Percentiles rank a stretch among this genome's conserved stretches.
These are phyloP conservation scores for Trichaptum fuscoviolaceum DNA, from an alignment of 768 basidiomycete genomes.

Conservation along the genomic window DNA sequence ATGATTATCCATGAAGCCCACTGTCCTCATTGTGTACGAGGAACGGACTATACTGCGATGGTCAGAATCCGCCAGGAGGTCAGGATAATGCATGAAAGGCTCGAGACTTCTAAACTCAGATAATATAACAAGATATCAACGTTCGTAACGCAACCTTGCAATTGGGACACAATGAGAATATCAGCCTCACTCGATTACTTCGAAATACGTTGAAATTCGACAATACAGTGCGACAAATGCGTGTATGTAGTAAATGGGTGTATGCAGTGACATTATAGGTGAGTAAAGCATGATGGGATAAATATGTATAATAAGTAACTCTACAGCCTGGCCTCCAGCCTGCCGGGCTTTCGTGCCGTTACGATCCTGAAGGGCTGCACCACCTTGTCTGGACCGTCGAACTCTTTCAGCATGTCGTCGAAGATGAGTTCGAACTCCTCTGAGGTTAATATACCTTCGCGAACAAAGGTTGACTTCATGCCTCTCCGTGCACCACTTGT, in stretches of 20 bases:
- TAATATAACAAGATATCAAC: no score
- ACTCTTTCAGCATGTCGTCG: not conserved
- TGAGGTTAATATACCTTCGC: not conserved
- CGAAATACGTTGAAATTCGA: not conserved
- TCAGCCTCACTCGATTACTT: not conserved
- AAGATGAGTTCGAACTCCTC: not conserved
- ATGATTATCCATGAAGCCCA: no score
- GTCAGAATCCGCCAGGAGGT: no score
- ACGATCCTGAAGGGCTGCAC: not conserved
- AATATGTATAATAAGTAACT: not conserved
- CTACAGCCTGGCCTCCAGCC: not conserved
- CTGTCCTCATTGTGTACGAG: no score
- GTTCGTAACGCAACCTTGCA: no score
- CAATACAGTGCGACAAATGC: not conserved
- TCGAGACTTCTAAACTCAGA: no score
- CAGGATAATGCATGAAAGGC: no score
- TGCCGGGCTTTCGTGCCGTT: not conserved
- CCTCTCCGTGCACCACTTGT: constrained; percentile 16
- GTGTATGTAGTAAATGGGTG: not conserved
- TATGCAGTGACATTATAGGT: not conserved
- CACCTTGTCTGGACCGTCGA: not conserved
- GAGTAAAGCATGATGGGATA: not conserved
- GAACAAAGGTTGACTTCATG: constrained; percentile 13
- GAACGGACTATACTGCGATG: no score
- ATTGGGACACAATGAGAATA: no score